Conservation (phyloP, 176 grass and related monocot species). For the Aegilops umbellulata region DNA sequence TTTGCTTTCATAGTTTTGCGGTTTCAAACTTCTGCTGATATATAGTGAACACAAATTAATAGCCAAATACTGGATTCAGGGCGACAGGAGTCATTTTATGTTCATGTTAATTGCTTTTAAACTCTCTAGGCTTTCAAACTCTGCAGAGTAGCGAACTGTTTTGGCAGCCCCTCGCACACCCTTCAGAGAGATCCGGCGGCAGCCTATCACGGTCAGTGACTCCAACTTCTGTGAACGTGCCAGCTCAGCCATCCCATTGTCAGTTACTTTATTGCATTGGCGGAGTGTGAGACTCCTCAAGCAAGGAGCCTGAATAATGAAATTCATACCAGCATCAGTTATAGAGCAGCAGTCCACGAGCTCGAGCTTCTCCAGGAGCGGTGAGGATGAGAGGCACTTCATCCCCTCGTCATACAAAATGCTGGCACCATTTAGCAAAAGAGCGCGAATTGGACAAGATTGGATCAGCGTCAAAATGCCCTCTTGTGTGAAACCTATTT, state of each 20-base stretch:
- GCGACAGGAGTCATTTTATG: no score
- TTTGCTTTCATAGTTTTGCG: neutral
- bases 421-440: conserved; percentile 42
- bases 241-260: conserved; percentile 37
- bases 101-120: conserved; percentile 6
- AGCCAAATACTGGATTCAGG: neutral
- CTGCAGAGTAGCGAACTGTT: conserved; percentile 13
- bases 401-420: conserved; percentile 47
- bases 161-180: conserved; percentile 45
- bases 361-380: conserved; percentile 47
- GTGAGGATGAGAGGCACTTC: conserved; percentile 33
- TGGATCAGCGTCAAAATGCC: conserved; percentile 47
- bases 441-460: conserved; percentile 42
- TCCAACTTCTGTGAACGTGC: conserved; percentile 39
- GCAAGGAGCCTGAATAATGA: neutral
- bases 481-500: conserved; percentile 42
- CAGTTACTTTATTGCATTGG: conserved; percentile 41
- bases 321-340: conserved; percentile 44
- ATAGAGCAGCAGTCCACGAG: conserved; percentile 43
- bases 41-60: neutral
- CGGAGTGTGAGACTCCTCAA: conserved; percentile 50
- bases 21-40: neutral
- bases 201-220: conserved; percentile 39
- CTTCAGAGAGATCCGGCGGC: conserved; percentile 36
- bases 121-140: neutral